Conservation (phyloP, 2,329 filamentous ascomycete genomes). For the Fusarium mexicanum region DNA sequence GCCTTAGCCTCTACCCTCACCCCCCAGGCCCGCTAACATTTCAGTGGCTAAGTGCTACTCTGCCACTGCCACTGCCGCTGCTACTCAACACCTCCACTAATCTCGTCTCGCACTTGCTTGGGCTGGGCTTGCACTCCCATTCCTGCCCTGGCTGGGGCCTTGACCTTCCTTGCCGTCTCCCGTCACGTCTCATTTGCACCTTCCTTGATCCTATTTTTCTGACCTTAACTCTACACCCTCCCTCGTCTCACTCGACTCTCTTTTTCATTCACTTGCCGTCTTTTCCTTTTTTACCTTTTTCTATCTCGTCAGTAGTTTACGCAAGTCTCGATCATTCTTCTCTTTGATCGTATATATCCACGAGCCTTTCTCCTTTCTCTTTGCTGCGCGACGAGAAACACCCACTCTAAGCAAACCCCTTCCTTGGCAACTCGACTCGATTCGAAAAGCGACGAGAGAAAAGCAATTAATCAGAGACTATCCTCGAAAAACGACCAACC, state of each 20-base stretch:
- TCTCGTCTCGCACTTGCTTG: conserved; percentile 23
- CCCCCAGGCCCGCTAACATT: conserved; percentile 17
- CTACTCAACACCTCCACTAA: conserved; percentile 6
- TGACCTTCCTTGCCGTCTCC: conserved; percentile 17
- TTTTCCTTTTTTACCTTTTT: conserved; percentile 21
- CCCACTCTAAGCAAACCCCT: conserved; percentile 2
- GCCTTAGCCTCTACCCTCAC: conserved; percentile 3
- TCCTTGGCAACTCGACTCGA: conserved; percentile 11
- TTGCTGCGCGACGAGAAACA: conserved; percentile 44
- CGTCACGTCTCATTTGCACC: conserved; percentile 27
- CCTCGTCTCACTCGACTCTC: not conserved
- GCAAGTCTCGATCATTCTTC: conserved; percentile 6
- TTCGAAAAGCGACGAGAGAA: conserved; percentile 10
- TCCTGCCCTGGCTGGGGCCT: conserved; percentile 19
- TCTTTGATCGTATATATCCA: conserved; percentile 6
- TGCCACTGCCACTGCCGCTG: conserved; percentile 13
- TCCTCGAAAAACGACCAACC: not conserved
- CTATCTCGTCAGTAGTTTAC: not conserved
- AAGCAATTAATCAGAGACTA: conserved; percentile 7
- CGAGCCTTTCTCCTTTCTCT: conserved; percentile 30
- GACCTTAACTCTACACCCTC: conserved; percentile 12
- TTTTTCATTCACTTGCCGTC: conserved; percentile 8
- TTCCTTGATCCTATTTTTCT: too few relatives aligned
- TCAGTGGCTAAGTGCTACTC: conserved; percentile 30
- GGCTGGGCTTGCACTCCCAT: conserved; percentile 30